These are phyloP conservation scores for Fusarium cyanostomum DNA, from an alignment of 2,329 filamentous ascomycete species.

Conservation along the genomic window DNA sequence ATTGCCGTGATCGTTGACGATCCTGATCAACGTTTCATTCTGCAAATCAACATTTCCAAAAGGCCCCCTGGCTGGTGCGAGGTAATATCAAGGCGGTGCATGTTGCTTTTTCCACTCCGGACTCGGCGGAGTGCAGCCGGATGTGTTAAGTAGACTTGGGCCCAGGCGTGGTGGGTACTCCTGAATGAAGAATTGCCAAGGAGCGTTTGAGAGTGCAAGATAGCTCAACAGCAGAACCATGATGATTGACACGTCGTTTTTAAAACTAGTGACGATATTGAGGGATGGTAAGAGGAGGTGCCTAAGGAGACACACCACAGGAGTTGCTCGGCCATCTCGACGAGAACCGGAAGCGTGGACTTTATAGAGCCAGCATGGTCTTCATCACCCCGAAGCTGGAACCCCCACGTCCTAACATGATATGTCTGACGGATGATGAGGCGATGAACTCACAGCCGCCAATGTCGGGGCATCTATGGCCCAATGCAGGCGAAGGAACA, in stretches of 20 bases:
- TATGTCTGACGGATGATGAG: not conserved
- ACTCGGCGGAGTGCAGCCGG: not conserved
- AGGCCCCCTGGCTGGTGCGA: not conserved
- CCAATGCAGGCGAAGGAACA: not conserved
- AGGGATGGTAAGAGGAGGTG: too few species aligned
- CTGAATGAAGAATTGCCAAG: too few species aligned
- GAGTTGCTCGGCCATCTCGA: not conserved
- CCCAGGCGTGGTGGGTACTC: too few species aligned
- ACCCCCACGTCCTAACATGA: constrained; percentile 1
- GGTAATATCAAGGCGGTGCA: not conserved
- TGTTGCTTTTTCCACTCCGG: not conserved
- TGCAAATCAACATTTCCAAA: not conserved
- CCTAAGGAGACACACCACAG: too few species aligned
- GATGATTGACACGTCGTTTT: too few species aligned
- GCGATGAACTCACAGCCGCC: not conserved
- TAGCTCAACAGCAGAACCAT: too few species aligned
- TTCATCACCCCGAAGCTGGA: not conserved
- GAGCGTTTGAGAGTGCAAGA: too few species aligned
- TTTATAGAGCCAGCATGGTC: not conserved
- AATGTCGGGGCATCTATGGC: not conserved
- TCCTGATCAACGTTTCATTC: not conserved
- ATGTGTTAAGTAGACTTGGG: too few species aligned
- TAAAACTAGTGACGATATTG: too few species aligned
- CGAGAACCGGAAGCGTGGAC: not conserved
- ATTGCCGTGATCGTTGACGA: not conserved